Evolutionary conservation across 306 rosid species (phyloP).

Genomic region (Trifolium dubium): DNA sequence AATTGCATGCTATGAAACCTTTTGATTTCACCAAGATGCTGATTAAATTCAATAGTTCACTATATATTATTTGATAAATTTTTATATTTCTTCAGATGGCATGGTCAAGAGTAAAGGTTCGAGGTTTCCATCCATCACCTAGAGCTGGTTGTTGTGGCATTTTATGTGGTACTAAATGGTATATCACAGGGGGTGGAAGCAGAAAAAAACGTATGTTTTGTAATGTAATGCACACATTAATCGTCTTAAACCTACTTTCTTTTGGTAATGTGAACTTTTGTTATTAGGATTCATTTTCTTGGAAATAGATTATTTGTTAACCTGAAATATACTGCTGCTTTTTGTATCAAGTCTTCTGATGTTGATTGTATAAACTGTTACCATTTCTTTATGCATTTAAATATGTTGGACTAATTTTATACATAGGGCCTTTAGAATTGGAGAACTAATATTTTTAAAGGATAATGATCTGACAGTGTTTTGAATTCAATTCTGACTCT

Average conservation of each 20-base stretch:
- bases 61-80: conserved; percentile 40
- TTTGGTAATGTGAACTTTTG: conserved; percentile 15
- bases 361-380: conserved; percentile 22
- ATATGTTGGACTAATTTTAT: background rate
- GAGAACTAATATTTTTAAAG: conserved; percentile 17
- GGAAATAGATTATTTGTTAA: conserved; percentile 17
- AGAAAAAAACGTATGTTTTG: conserved; percentile 77
- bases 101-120: conserved; percentile 85
- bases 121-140: conserved; percentile 92
- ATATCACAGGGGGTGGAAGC: conserved; percentile 95
- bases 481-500: conserved; percentile 4
- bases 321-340: conserved; percentile 7
- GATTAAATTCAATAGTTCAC: conserved; percentile 14
- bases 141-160: conserved; percentile 93
- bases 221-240: conserved; percentile 28
- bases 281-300: conserved; percentile 19
- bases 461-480: conserved; percentile 1
- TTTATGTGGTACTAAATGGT: conserved; percentile 92
- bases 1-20: conserved; percentile 16
- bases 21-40: conserved; percentile 31
- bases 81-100: conserved; percentile 69
- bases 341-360: background rate
- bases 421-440: background rate
- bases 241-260: background rate
- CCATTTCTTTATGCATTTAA: background rate